Percentiles rank a stretch among this genome's conserved stretches.
Evolutionary conservation across 148 eudicot genomes (phyloP).

Genomic region (Cornus kousa): DNA sequence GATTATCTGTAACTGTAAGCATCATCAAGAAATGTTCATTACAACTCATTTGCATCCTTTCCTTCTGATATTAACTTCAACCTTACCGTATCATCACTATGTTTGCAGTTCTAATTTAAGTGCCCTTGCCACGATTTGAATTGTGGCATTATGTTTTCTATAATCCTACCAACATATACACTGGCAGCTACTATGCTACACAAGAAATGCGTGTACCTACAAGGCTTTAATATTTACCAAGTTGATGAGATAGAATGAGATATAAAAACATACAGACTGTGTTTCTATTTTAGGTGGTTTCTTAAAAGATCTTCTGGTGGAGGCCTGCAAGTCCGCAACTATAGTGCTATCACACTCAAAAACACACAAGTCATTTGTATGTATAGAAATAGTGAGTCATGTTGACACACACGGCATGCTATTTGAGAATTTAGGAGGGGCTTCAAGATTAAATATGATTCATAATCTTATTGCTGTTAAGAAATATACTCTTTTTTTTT

Average conservation of each 20-base stretch:
- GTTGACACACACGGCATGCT: too few relatives aligned
- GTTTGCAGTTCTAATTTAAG: background rate
- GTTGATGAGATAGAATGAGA: background rate
- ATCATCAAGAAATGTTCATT: background rate
- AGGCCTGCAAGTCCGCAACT: too few relatives aligned
- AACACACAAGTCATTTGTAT: too few relatives aligned
- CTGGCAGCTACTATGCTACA: background rate
- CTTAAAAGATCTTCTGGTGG: too few relatives aligned
- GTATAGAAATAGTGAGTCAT: too few relatives aligned
- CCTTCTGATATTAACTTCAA: background rate
- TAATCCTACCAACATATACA: background rate
- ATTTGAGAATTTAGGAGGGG: too few relatives aligned
- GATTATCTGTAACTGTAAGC: background rate
- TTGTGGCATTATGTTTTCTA: background rate
- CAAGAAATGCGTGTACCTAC: background rate
- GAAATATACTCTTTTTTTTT: too few relatives aligned
- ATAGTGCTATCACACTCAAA: too few relatives aligned
- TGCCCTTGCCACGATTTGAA: background rate
- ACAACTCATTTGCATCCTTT: background rate
- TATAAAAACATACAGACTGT: background rate
- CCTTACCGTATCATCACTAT: background rate
- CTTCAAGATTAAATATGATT: too few relatives aligned
- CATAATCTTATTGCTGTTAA: too few relatives aligned
- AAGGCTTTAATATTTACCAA: background rate
- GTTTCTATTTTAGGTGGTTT: too few relatives aligned